Conservation (phyloP, 371 early-diverging fungal genomes). For the Parasitella parasitica region DNA sequence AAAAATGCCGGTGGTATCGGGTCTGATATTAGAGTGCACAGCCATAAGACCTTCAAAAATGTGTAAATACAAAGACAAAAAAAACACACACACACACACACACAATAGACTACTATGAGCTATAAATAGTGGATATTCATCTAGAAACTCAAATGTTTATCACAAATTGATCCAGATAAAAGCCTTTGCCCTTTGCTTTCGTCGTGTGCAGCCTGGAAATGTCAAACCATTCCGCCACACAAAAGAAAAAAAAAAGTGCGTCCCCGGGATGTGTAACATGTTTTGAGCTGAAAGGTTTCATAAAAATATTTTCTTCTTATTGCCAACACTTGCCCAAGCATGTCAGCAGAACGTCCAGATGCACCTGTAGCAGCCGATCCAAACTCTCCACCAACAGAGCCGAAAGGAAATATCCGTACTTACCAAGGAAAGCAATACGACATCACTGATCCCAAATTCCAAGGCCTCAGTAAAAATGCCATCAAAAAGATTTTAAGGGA, state of each 20-base stretch:
- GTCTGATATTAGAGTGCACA: too few relatives aligned
- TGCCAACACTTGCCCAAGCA: neutral
- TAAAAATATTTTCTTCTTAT: constrained; percentile 1
- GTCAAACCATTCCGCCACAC: too few relatives aligned
- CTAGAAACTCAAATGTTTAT: too few relatives aligned
- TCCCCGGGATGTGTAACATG: neutral
- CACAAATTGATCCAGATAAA: too few relatives aligned
- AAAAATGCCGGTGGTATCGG: too few relatives aligned
- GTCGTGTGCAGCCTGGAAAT: too few relatives aligned
- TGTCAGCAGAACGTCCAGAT: neutral
- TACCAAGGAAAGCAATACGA: constrained; percentile 40
- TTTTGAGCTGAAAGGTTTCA: neutral
- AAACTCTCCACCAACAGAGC: neutral
- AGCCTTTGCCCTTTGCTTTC: too few relatives aligned
- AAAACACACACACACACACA: too few relatives aligned
- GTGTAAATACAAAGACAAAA: too few relatives aligned
- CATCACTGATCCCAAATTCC: constrained; percentile 44
- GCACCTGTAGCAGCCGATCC: neutral
- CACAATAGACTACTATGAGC: too few relatives aligned
- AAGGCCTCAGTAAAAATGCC: constrained; percentile 41
- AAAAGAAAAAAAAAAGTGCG: neutral
- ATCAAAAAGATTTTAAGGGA: constrained; percentile 43
- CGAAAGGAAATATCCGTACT: constrained; percentile 19
- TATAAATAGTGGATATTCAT: too few relatives aligned
- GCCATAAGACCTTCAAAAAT: too few relatives aligned